Evolutionary conservation across 1,284 basidiomycete genomes (phyloP), one percentile per base, ranked within the genome.

Genomic region (Leccinum variabile): DNA sequence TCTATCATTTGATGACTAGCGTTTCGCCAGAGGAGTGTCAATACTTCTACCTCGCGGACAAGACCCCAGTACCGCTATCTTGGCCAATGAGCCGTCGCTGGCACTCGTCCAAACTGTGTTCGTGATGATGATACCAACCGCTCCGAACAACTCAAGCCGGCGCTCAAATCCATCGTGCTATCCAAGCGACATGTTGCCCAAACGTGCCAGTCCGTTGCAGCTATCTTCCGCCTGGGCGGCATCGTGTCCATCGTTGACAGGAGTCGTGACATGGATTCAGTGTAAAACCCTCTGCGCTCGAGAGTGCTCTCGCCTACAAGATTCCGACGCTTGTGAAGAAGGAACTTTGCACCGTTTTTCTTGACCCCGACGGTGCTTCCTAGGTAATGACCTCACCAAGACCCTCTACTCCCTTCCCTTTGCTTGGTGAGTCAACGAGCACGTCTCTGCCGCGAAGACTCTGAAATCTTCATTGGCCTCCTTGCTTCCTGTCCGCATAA

Each of bases 201-300:
- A 76, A 91, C 95, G 2, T 97, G 95, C 74, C 95, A 98, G 75
- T 85, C 98, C 46, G 79, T 98, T 60, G 95, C 96, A 7, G 93
- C 95, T 44, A 97, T 99, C 70, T 85, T 98, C 25, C 96, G 98
- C 73, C 87, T 98, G 37, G 96, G 97, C 28, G 97, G 98, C 75
- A 83, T 99, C 65, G 93, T 97, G 68, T 99, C 99, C 77, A 88
- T 82, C n/a, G 82, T 91, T 63, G 94, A 96, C 75, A 84, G 88
- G 6, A 79, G 82, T 65, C 82, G 89, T 39, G 94, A 96, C 68
- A 89, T 94, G 72, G 95, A 96, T 67, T 91, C 94, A 1, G 97
- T 46, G 88, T 98, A 11, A 83, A 87, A 37, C 76, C 91, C 1
- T 77, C 85, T 18, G 86, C 87, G 0, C 84, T 99, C 22, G 94